phyloP scores from a whole-genome alignment of 345 rosid genomes.

The Linum tenue region DNA sequence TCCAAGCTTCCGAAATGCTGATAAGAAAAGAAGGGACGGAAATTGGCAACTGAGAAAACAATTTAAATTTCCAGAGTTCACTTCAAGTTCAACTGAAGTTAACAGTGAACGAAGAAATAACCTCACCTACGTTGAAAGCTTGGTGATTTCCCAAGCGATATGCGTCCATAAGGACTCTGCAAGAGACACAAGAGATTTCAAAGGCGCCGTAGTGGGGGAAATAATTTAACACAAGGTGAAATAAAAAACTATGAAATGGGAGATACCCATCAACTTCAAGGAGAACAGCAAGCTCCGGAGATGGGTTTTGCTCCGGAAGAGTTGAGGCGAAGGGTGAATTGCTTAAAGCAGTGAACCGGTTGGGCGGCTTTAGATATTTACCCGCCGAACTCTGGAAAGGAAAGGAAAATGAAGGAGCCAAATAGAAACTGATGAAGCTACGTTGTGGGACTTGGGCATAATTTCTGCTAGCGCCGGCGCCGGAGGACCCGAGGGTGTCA shows the following conservation, averaged over 20 bases:
- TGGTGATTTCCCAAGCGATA: slow-evolving; percentile 70
- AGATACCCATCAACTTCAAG: slow-evolving; percentile 92
- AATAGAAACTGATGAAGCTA: no score
- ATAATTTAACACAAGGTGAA: no score
- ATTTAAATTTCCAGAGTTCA: slow-evolving; percentile 11
- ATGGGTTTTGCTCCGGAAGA: no score
- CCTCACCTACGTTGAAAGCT: slow-evolving; percentile 72
- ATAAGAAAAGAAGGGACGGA: slow-evolving; percentile 3
- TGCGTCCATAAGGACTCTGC: slow-evolving; percentile 79
- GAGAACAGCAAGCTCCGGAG: slow-evolving; percentile 58
- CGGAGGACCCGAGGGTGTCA: background rate
- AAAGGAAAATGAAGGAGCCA: no score
- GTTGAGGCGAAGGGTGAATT: no score
- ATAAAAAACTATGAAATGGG: no score
- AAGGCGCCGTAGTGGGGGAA: no score
- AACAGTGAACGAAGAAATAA: slow-evolving; percentile 12
- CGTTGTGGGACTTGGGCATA: background rate
- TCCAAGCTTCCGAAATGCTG: slow-evolving; percentile 89
- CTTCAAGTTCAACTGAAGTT: no score
- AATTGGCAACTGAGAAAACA: background rate
- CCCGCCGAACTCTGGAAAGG: no score
- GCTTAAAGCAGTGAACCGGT: no score
- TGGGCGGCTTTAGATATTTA: no score
- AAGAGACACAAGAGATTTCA: no score
- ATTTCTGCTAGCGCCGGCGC: background rate